phyloP scores from a whole-genome alignment of 169 alveolate genomes.

The Cryptosporidium sp. region DNA sequence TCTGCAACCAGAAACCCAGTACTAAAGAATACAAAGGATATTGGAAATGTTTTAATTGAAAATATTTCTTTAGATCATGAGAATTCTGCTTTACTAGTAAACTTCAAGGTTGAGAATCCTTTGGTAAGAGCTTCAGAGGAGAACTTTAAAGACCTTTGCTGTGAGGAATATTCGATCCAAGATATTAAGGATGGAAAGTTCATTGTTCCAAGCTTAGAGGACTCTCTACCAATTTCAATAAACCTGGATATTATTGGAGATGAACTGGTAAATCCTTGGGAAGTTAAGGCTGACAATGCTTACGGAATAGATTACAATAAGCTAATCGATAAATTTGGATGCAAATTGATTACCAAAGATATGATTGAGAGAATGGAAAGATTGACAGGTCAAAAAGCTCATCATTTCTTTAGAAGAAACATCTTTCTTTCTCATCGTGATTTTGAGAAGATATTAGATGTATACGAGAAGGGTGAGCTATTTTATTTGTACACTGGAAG shows the following conservation, averaged over 20 bases:
- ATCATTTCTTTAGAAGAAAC: slow-evolving; percentile 91
- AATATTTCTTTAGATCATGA: background rate
- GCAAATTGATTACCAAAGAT: slow-evolving; percentile 87
- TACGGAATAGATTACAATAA: slow-evolving; percentile 93
- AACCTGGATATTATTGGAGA: slow-evolving; percentile 62
- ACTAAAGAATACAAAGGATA: slow-evolving; percentile 22
- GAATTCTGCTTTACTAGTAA: background rate
- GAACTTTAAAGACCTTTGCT: background rate
- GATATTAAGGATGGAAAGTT: slow-evolving; percentile 40
- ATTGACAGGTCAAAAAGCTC: slow-evolving; percentile 80
- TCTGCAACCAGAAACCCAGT: slow-evolving; percentile 62
- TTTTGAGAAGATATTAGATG: slow-evolving; percentile 91
- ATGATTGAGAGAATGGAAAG: slow-evolving; percentile 87
- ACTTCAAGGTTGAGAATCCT: slow-evolving; percentile 32
- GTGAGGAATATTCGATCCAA: slow-evolving; percentile 38
- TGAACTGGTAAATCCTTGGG: slow-evolving; percentile 78
- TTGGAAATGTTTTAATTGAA: slow-evolving; percentile 12
- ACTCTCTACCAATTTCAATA: slow-evolving; percentile 24
- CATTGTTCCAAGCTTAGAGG: slow-evolving; percentile 34
- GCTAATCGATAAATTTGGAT: slow-evolving; percentile 94
- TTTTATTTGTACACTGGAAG: slow-evolving; percentile 98
- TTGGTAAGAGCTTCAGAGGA: background rate
- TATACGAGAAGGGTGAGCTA: slow-evolving; percentile 92
- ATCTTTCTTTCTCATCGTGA: slow-evolving; percentile 99
- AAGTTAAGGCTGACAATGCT: slow-evolving; percentile 71